These are phyloP conservation scores for Lactifluus echinatus DNA, from an alignment of 768 basidiomycete genomes.

Conservation along the genomic window DNA sequence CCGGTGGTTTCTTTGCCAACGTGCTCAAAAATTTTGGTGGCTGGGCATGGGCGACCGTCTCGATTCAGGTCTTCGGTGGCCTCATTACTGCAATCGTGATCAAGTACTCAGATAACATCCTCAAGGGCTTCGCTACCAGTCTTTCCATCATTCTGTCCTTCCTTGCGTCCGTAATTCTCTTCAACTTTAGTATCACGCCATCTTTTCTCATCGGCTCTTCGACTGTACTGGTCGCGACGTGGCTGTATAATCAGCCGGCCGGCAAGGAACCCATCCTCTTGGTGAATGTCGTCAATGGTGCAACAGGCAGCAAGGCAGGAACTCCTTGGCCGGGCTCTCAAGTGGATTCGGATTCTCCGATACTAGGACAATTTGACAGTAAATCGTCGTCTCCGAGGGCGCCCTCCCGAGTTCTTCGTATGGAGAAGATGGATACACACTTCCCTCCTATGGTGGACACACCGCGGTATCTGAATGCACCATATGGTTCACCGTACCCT, in stretches of 20 bases:
- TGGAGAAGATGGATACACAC: conserved; percentile 25
- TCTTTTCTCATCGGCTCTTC: conserved; percentile 80
- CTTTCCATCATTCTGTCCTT: conserved; percentile 93
- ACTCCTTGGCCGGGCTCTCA: conserved; percentile 38
- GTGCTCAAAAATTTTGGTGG: conserved; percentile 81
- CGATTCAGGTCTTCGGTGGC: conserved; percentile 86
- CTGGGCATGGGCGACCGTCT: conserved; percentile 95
- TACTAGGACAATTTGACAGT: conserved; percentile 49
- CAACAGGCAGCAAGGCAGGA: conserved; percentile 27
- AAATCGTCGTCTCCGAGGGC: conserved; percentile 42
- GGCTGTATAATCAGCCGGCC: conserved; percentile 85
- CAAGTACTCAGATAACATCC: conserved; percentile 91
- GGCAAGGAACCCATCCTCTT: conserved; percentile 31
- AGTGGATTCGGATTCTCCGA: conserved; percentile 43
- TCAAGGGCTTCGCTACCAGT: conserved; percentile 96
- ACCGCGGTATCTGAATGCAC: conserved; percentile 39
- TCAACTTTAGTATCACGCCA: conserved; percentile 82
- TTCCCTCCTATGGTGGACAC: conserved; percentile 37
- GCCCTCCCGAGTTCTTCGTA: conserved; percentile 35
- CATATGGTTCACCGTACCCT: conserved; percentile 42
- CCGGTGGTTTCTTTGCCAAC: conserved; percentile 43
- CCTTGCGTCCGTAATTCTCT: conserved; percentile 85
- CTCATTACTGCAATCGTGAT: conserved; percentile 93
- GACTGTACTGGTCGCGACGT: conserved; percentile 82
- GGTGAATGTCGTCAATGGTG: conserved; percentile 25